Evolutionary conservation across 768 basidiomycete species (phyloP).

Genomic region (Leucocoprinus leucothites): DNA sequence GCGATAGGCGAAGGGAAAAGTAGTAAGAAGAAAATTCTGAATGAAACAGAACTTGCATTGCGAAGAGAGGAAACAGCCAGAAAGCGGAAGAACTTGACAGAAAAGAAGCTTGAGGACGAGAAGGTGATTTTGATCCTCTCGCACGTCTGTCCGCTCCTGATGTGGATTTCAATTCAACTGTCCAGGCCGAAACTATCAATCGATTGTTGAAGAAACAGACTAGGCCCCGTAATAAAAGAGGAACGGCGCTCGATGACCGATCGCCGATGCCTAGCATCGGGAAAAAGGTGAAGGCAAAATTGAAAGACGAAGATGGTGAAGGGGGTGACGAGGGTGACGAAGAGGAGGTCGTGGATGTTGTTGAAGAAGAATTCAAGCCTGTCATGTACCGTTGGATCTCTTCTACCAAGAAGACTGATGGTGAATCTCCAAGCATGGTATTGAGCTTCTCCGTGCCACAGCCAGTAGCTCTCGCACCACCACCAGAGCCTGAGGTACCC

Average conservation of each 20-base stretch:
- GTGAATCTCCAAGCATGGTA: constrained; percentile 8
- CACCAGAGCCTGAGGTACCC: constrained; percentile 11
- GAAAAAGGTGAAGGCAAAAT: constrained; percentile 35
- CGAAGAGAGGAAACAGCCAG: constrained; percentile 78
- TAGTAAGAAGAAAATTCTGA: constrained; percentile 64
- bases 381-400: constrained; percentile 76
- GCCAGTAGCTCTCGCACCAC: constrained; percentile 9
- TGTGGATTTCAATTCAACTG: not conserved
- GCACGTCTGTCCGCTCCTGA: not conserved
- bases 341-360: constrained; percentile 29
- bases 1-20: constrained; percentile 24
- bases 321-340: constrained; percentile 34
- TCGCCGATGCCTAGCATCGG: constrained; percentile 28
- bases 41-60: constrained; percentile 69
- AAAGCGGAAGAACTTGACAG: constrained; percentile 75
- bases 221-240: constrained; percentile 59
- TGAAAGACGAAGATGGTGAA: constrained; percentile 35
- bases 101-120: constrained; percentile 84
- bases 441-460: constrained; percentile 14
- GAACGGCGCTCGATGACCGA: constrained; percentile 48
- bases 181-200: constrained; percentile 83
- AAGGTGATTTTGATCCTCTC: constrained; percentile 44
- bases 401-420: constrained; percentile 31
- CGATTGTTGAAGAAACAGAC: constrained; percentile 85
- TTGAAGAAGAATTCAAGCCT: constrained; percentile 31